Percentiles rank a stretch among this genome's conserved stretches.
Evolutionary conservation across 2,329 filamentous ascomycete species (phyloP).

Genomic region (Penicillium decumbens): DNA sequence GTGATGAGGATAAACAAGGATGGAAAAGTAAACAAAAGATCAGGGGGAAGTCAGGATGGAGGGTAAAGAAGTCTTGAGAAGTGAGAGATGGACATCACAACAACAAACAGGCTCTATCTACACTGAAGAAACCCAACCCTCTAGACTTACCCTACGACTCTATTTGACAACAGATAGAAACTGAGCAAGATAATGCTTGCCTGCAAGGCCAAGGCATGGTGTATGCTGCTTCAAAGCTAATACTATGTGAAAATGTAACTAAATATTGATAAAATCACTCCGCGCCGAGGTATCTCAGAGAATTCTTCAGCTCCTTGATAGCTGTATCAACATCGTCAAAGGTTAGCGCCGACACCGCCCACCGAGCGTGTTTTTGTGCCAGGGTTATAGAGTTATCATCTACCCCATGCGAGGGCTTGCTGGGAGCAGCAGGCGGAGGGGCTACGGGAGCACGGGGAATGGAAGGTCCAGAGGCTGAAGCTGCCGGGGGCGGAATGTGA

Average conservation of each 20-base stretch:
- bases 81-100: background rate
- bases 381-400: slow-evolving; percentile 70
- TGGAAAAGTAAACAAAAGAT: background rate
- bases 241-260: background rate
- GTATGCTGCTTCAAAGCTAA: background rate
- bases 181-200: background rate
- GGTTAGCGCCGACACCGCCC: slow-evolving; percentile 92
- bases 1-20: background rate
- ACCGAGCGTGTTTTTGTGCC: slow-evolving; percentile 93
- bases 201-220: background rate
- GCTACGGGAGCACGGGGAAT: slow-evolving; percentile 26
- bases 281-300: slow-evolving; percentile 66
- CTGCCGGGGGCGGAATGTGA: slow-evolving; percentile 16
- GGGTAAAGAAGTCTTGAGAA: background rate
- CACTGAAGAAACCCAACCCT: background rate
- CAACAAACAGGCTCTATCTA: background rate
- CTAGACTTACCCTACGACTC: background rate
- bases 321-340: slow-evolving; percentile 94
- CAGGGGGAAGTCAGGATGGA: background rate
- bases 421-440: slow-evolving; percentile 17
- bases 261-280: background rate
- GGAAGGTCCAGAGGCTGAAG: slow-evolving; percentile 12
- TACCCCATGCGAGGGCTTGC: slow-evolving; percentile 32
- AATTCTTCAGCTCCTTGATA: slow-evolving; percentile 73
- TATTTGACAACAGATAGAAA: background rate